phyloP scores from a whole-genome alignment of 2,329 filamentous ascomycete genomes.

The Verruconis gallopava region DNA sequence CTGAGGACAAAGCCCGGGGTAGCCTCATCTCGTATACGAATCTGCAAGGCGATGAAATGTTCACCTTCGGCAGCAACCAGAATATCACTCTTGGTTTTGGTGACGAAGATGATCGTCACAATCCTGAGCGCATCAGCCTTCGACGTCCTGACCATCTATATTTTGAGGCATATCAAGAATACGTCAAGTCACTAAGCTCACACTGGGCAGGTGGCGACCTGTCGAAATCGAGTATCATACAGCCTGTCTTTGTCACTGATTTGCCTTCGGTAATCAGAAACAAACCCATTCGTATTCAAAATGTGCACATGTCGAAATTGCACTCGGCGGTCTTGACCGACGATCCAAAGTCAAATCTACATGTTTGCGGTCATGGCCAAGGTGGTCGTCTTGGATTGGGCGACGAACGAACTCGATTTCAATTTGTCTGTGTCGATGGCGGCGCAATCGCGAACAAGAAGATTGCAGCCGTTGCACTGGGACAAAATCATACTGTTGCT shows the following conservation, averaged over 20 bases:
- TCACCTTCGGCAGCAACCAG: conserved; percentile 91
- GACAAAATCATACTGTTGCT: conserved; percentile 83
- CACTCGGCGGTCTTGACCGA: conserved; percentile 80
- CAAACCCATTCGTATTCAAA: conserved; percentile 61
- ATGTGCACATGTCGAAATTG: conserved; percentile 67
- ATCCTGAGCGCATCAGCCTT: conserved; percentile 70
- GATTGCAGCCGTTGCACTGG: conserved; percentile 65
- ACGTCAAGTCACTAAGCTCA: conserved; percentile 15
- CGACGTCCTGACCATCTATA: conserved; percentile 67
- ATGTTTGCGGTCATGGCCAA: conserved; percentile 82
- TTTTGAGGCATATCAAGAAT: conserved; percentile 56
- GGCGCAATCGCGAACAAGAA: conserved; percentile 61
- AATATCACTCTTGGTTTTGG: conserved; percentile 86
- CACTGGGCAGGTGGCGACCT: conserved; percentile 6
- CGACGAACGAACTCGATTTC: conserved; percentile 80
- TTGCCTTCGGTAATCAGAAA: conserved; percentile 63
- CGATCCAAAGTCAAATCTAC: conserved; percentile 80
- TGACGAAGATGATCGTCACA: conserved; percentile 91
- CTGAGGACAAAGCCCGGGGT: conserved; percentile 8
- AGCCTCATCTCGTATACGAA: conserved; percentile 20
- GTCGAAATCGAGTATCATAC: conserved; percentile 10
- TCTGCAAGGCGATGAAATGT: conserved; percentile 68
- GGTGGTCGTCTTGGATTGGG: conserved; percentile 82
- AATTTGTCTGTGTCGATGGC: conserved; percentile 68
- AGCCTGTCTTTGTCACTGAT: conserved; percentile 32